Conservation (phyloP, 768 basidiomycete species). For the Scleroderma bovista region DNA sequence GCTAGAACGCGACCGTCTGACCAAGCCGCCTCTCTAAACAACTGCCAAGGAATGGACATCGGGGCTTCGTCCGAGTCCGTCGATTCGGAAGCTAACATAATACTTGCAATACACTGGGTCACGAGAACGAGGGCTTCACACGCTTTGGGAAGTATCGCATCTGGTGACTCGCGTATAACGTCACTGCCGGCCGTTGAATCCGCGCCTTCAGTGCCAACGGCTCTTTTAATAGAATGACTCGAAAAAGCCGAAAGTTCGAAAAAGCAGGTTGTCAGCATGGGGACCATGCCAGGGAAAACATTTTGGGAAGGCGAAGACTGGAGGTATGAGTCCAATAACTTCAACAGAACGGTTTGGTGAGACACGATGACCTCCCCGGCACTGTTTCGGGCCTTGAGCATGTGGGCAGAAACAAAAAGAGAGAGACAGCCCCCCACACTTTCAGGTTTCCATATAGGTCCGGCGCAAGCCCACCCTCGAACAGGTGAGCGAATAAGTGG, state of each 20-base stretch:
- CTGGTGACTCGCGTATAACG: slow-evolving; percentile 39
- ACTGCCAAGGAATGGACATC: slow-evolving; percentile 25
- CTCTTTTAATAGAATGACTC: slow-evolving; percentile 44
- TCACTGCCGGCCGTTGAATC: slow-evolving; percentile 4
- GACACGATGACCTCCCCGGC: slow-evolving; percentile 71
- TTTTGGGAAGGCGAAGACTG: slow-evolving; percentile 43
- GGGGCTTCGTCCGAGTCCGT: slow-evolving; percentile 20
- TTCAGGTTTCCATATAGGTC: slow-evolving; percentile 55
- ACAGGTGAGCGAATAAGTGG: slow-evolving; percentile 55
- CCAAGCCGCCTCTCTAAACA: slow-evolving; percentile 41
- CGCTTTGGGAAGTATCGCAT: slow-evolving; percentile 69
- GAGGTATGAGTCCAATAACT: slow-evolving; percentile 80
- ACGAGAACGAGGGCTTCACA: slow-evolving; percentile 78
- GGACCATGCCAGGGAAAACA: slow-evolving; percentile 41
- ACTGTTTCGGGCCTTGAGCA: slow-evolving; percentile 34
- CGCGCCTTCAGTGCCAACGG: slow-evolving; percentile 30
- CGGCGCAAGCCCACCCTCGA: slow-evolving; percentile 53
- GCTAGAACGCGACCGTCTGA: slow-evolving; percentile 41
- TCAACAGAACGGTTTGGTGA: slow-evolving; percentile 82
- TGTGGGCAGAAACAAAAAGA: slow-evolving; percentile 2
- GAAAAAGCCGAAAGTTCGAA: slow-evolving; percentile 57
- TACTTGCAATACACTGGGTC: slow-evolving; percentile 67
- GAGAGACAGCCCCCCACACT: slow-evolving; percentile 58
- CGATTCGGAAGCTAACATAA: slow-evolving; percentile 42
- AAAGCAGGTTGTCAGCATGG: slow-evolving; percentile 59